Evolutionary conservation across 176 grass and related monocot genomes (phyloP).

Genomic region (Hyparrhenia diplandra): DNA sequence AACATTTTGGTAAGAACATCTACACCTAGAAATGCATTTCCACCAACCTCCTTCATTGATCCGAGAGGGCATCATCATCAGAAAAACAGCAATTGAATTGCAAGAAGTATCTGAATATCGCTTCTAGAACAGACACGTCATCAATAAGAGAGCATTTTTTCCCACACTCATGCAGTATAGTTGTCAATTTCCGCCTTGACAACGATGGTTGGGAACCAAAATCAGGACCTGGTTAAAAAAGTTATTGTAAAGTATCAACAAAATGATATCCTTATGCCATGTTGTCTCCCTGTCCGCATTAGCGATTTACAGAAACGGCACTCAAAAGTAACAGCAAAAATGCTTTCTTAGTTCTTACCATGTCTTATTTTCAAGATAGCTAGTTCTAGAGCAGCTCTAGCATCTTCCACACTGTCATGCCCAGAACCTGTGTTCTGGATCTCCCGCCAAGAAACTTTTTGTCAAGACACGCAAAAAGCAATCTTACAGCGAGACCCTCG

Average conservation of each 20-base stretch:
- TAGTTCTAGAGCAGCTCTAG: constrained; percentile 79
- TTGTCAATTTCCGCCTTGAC: constrained; percentile 54
- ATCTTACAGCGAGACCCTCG: constrained; percentile 60
- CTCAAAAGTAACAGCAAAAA: background rate
- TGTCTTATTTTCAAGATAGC: constrained; percentile 82
- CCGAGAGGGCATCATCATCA: constrained; percentile 82
- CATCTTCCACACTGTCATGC: constrained; percentile 93
- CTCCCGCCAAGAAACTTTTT: constrained; percentile 62
- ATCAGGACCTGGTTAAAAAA: constrained; percentile 71
- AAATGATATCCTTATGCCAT: constrained; percentile 4
- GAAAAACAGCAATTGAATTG: constrained; percentile 82
- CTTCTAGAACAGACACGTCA: constrained; percentile 52
- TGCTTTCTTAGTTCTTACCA: constrained; percentile 37
- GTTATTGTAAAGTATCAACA: constrained; percentile 23
- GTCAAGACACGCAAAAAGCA: constrained; percentile 85
- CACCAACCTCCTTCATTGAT: constrained; percentile 74
- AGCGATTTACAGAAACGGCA: background rate
- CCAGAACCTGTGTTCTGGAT: constrained; percentile 74
- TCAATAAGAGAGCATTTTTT: constrained; percentile 81
- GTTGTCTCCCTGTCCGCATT: too few species aligned
- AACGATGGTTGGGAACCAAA: constrained; percentile 67
- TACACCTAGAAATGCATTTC: background rate
- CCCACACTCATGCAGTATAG: constrained; percentile 61
- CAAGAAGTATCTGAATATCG: constrained; percentile 85
- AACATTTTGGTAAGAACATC: background rate